Conservation (phyloP, 208 protist species). For the Leishmania tarentolae region DNA sequence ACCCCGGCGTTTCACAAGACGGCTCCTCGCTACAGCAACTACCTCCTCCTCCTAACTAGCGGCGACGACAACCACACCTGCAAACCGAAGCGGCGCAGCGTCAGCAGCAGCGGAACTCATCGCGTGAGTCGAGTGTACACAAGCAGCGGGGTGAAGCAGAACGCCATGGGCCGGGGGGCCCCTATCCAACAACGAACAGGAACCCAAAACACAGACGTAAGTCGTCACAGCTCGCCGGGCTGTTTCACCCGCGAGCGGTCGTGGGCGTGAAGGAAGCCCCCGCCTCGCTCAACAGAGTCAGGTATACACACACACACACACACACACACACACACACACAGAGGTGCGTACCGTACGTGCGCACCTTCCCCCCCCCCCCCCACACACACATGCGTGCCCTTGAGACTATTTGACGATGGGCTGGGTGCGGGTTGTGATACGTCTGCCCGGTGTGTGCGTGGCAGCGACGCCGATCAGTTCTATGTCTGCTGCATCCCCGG, state of each 20-base stretch:
- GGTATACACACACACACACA: neutral
- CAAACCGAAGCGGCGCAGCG: slow-evolving; percentile 2
- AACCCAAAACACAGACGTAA: slow-evolving; percentile 1
- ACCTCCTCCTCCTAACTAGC: slow-evolving; percentile 12
- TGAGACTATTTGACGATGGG: neutral
- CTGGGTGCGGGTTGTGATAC: neutral
- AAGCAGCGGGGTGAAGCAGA: slow-evolving; percentile 1
- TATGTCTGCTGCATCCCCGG: neutral
- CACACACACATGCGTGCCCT: neutral
- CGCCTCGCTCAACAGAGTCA: neutral
- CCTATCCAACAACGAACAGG: slow-evolving; percentile 6
- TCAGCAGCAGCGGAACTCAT: slow-evolving; percentile 2
- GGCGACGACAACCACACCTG: neutral
- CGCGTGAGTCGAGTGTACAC: slow-evolving; percentile 6
- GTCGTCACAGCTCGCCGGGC: slow-evolving; percentile 12
- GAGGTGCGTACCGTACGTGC: neutral
- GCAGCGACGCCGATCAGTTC: neutral
- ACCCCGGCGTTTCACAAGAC: neutral
- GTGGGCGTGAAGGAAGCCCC: neutral
- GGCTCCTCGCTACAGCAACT: slow-evolving; percentile 2
- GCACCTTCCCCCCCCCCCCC: neutral
- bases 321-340: slow-evolving; percentile 1
- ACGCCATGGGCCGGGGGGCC: neutral
- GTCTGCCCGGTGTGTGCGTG: neutral
- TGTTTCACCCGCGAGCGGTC: neutral